Base-by-base conservation (phyloP, 2,329 filamentous ascomycete species). In the Fusarium coffeatum region DNA sequence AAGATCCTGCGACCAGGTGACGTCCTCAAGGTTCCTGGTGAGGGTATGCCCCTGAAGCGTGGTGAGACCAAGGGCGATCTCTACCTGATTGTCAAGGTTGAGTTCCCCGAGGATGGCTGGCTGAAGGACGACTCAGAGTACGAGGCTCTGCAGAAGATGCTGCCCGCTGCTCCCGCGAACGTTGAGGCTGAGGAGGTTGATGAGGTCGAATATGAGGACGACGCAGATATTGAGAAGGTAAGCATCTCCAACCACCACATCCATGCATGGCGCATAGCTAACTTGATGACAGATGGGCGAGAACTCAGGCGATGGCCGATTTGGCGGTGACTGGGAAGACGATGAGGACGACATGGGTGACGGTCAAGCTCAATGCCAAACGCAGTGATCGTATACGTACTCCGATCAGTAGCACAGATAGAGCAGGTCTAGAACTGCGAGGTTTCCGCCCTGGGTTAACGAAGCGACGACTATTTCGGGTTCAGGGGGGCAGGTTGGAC, bases 41-140 rank as follows among this genome's bases (percentile, higher is more conserved):
- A 99, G 83, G 96, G 96, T 64, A 99, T 99, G 96, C 96, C 96
- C 3, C 81, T 90, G 73, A 98, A 98, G 86, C 90, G 90, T 60
- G 93, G 91, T 68, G 96, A 99, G 41, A 77, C 83, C 7, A 93
- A 89, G 78, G 96, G 96, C 45, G 94, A 98, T 76, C 83, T 99
- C 20, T 99, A 95, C 80, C 85, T 99, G 43, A 83, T 92, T 40
- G 90, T 98, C 69, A 90, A 96, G 74, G 87, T 99, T 68, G 88
- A 93, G 57, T 98, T 98, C 83, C 96, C 96, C 4, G 89, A 94
- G 73, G 90, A 95, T 74, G 92, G 90, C 27, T 98, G 94, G 93
- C 84, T 94, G 61, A 84, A 88, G 69, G 87, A 92, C 59, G 88
- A 93, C n/a, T 87, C 88, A 15, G 86, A 89, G 1, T 88, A 95